These are phyloP conservation scores for Elongisporangium prolatum DNA, from an alignment of 352 stramenopile genomes.

Conservation along the genomic window DNA sequence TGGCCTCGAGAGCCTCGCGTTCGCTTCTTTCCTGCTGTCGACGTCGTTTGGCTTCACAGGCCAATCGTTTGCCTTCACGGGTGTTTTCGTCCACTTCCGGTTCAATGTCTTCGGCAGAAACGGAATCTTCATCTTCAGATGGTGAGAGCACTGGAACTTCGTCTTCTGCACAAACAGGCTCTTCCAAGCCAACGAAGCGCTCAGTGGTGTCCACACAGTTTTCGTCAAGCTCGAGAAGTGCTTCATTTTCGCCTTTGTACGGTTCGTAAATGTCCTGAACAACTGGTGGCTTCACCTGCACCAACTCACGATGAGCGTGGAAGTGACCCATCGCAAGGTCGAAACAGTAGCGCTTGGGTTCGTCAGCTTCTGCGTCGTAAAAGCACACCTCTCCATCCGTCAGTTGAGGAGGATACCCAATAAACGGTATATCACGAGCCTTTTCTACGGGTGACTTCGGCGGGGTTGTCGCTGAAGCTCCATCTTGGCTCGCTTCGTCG, in stretches of 20 bases:
- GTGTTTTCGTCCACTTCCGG: conserved; percentile 32
- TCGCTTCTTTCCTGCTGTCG: conserved; percentile 26
- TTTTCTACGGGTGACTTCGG: not conserved
- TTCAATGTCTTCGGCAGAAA: conserved; percentile 8
- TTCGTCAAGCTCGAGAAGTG: conserved; percentile 44
- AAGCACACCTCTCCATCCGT: conserved; percentile 65
- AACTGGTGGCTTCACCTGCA: conserved; percentile 40
- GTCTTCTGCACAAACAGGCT: conserved; percentile 34
- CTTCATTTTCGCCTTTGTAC: conserved; percentile 43
- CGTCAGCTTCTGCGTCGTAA: conserved; percentile 47
- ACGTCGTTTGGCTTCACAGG: conserved; percentile 57
- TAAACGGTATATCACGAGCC: not conserved
- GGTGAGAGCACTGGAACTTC: conserved; percentile 33
- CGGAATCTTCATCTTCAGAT: conserved; percentile 2
- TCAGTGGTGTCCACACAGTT: conserved; percentile 60
- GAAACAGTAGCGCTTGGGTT: conserved; percentile 71
- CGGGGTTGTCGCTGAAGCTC: not conserved
- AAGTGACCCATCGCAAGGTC: conserved; percentile 50
- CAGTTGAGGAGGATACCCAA: conserved; percentile 31
- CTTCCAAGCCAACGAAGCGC: conserved; percentile 33
- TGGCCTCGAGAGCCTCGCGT: conserved; percentile 15
- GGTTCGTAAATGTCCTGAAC: conserved; percentile 26
- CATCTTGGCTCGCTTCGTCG: not conserved
- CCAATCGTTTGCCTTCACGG: conserved; percentile 46
- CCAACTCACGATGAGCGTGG: conserved; percentile 36